Base-by-base conservation (phyloP, 345 rosid species). In the Excoecaria cochinchinensis region DNA sequence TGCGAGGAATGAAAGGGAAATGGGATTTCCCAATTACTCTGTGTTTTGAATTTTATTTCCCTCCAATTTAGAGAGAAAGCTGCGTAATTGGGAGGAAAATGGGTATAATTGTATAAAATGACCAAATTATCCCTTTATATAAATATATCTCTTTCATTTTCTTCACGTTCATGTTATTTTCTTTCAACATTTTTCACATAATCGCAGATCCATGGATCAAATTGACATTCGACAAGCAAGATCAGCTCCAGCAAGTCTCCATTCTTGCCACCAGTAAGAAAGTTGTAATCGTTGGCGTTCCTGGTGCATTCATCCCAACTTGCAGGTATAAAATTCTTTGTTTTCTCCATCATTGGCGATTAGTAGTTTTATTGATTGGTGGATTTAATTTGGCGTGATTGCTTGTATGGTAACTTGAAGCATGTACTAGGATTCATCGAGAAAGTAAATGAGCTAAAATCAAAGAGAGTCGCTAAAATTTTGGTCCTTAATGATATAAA, bases 231-330 rank as follows among this genome's bases (percentile, higher is more conserved):
- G 99, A 95, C 77, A 97, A 90, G 67, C 83, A 89, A 69, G 98
- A 91, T 81, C 89, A 93, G 78, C 86, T 93, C 64, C 94, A 93
- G 84, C 76, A 85, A 15, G 90, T 87, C 24, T 89, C 97, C 68
- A 79, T 93, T 7, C 93, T 93, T 57, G 93, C 92, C 71, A 85
- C 93, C 72, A 97, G 96, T 74, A 95, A 93, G 82, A 93, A 89
- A 84, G 86, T 90, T 77, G 51, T 95, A 72, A 79, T 95, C 77
- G 88, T 95, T 63, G 99, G 96, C 39, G 99, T 95, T 55, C 99
- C 99, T 79, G 99, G 99, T 61, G 99, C 99, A 72, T 95, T 95
- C 84, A 95, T 98, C 25, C 98, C 99, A 24, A 95, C 99, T 63
- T 95, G 99, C 95, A 95, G 99, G 99, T 92, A 65, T 40, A 76